Base-by-base conservation (phyloP, 2,329 filamentous ascomycete species). In the Colletotrichum sp. region DNA sequence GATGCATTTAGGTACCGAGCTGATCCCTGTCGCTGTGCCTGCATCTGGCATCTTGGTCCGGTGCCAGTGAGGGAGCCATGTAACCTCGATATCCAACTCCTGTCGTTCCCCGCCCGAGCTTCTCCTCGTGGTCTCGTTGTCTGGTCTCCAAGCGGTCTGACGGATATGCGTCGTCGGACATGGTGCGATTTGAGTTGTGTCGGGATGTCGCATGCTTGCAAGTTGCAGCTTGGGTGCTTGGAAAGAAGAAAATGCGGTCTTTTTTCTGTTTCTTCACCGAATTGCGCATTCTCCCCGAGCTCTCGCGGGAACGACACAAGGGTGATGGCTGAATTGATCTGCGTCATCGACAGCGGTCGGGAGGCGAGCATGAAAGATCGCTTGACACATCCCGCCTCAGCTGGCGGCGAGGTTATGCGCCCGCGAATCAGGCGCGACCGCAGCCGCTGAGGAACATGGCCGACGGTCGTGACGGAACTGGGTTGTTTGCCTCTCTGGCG, bases 31-130 rank as follows among this genome's bases (percentile, higher is more conserved):
- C 48, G 5, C 1, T 26, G 34, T 66, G 71, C 71, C 74, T 76
- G 65, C 34, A 76, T 76, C 74, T 55, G 74, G 70, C 71, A 74
- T 65, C 10, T 59, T 65, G 12, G 65, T 76, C 74, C 74, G 74
- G 70, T 71, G 59, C 74, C 70, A 74, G 74, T 74, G 59, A 13
- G 59, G 34, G 59, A 18, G 70, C 59, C 57, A 75, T 75, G 74
- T 72, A 65, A 75, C 74, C 32, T 69, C n/a, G 48, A 75, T 30
- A 68, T 61, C 32, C 64, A 68, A 65, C 67, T 61, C 30, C 26
- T 26, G 4, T 65, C n/a, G 10, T 30, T 36, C 64, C 71, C 73
- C 73, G 70, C 70, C 57, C 70, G 28, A 64, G 63, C 55, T 36
- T 26, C n/a, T 52, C 34, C 67, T 70, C 57, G 57, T 61, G 57